Conservation (phyloP, 139 green algal species). For the Auxenochlorella protothecoides region DNA sequence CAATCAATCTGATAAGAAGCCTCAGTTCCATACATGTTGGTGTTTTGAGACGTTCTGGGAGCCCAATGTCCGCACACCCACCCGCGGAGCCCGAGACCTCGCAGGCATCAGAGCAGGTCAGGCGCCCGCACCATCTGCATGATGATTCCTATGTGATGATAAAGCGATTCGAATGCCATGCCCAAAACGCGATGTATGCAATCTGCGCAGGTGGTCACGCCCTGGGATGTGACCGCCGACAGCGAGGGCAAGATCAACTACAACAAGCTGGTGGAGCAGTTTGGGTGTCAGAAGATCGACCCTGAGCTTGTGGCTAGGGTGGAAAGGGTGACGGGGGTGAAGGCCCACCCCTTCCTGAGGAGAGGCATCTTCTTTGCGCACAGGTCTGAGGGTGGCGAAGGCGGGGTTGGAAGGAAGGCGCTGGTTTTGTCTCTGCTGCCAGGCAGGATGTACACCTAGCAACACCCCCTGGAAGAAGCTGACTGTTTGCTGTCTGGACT, state of each 20-base stretch:
- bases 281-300: slow-evolving; percentile 54
- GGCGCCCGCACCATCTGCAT: too few species aligned
- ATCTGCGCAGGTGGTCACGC: slow-evolving; percentile 29
- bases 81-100: too few species aligned
- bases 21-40: too few species aligned
- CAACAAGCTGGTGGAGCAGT: slow-evolving; percentile 78
- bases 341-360: slow-evolving; percentile 86
- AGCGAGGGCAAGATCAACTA: slow-evolving; percentile 92
- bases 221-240: slow-evolving; percentile 83
- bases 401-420: background rate
- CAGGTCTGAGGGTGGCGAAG: slow-evolving; percentile 9
- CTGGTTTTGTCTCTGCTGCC: background rate
- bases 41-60: too few species aligned
- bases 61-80: too few species aligned
- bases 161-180: background rate
- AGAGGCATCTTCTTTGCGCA: slow-evolving; percentile 94
- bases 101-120: too few species aligned
- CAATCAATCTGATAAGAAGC: too few species aligned
- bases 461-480: too few species aligned
- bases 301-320: slow-evolving; percentile 36
- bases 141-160: background rate
- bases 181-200: background rate
- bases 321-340: slow-evolving; percentile 56
- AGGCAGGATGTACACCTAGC: background rate
- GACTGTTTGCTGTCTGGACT: too few species aligned